These are phyloP conservation scores for Sporothrix sp. DNA, from an alignment of 2,329 filamentous ascomycete genomes.

Conservation along the genomic window DNA sequence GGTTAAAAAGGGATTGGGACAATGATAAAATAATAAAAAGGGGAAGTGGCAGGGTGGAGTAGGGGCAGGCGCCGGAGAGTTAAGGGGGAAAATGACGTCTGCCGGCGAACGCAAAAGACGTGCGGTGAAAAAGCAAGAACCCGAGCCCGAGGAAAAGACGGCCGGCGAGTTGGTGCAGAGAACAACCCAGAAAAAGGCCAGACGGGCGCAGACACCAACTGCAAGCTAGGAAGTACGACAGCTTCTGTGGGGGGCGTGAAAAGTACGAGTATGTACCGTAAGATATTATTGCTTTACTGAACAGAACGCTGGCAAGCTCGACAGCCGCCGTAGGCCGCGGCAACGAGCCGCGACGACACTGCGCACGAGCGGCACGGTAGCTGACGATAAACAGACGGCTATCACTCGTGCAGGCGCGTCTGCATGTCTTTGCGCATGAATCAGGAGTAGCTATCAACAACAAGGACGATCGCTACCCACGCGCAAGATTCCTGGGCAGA, in stretches of 20 bases:
- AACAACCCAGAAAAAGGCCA: neutral
- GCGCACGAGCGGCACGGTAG: neutral
- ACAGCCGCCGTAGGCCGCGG: too few relatives aligned
- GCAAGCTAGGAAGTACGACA: neutral
- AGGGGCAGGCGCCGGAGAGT: neutral
- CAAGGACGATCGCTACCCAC: too few relatives aligned
- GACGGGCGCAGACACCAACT: neutral
- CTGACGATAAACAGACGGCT: too few relatives aligned
- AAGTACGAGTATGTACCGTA: neutral
- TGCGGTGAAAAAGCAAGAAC: neutral
- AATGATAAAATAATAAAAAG: neutral
- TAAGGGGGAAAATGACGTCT: constrained; percentile 3
- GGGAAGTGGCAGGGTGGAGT: neutral
- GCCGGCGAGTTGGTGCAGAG: neutral
- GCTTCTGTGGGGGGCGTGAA: neutral
- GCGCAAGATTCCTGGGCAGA: too few relatives aligned
- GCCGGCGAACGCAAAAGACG: neutral
- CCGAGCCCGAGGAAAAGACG: constrained; percentile 2
- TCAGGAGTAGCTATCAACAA: too few relatives aligned
- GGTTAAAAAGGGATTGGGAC: neutral
- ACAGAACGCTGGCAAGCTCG: too few relatives aligned
- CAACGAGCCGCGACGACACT: too few relatives aligned
- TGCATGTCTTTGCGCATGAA: too few relatives aligned
- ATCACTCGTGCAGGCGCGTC: too few relatives aligned
- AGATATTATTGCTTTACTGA: too few relatives aligned